Evolutionary conservation across 2,329 filamentous ascomycete genomes (phyloP), one percentile per base, ranked within the genome.

Genomic region (Dothistroma septosporum): DNA sequence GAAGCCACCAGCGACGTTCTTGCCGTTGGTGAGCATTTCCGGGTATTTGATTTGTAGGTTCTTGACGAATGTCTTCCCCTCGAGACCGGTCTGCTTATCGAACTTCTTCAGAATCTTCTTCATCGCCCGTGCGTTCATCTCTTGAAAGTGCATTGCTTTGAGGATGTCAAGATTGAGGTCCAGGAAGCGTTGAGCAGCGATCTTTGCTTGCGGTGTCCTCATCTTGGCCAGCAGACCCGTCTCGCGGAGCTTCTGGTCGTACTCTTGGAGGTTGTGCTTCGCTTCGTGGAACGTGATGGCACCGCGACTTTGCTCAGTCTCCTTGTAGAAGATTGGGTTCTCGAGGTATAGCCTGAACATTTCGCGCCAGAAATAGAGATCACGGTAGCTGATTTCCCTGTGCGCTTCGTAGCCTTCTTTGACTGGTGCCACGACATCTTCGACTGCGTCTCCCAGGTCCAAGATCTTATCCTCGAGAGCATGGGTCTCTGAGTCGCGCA

Each of bases 91-190:
- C 61, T 86, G 85, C 75, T 96, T 96, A 76, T 94, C 90, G 72
- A 96, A 96, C 86, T 92, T 96, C 74, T 96, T 96, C 57, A 96
- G 76, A 55, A 96, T 96, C 74, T 96, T 96, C 35, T 79, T 79
- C 69, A 94, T 85, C 0, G 91, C 91, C 32, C 83, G 83, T 65
- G 85, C 84, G 69, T 96, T 95, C 65, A 95, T 86, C 71, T 94
- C 91, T 69, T 92, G 90, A 68, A 95, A 96, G 61, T 87, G 87
- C 65, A 96, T 80, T 55, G 89, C 88, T 63, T 87, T 87, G n/a
- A 95, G 80, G n/a, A 96, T 81, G 56, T 85, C 82, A 24, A 84
- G 79, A 71, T 96, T 96, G 68, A 95, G 81, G 53, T 82, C 78
- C 62, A 93, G 76, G 69, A 95, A 96, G 24, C 82, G 82, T 57